A percentile compares a stretch with the other conserved stretches of the same genome.
Conservation (phyloP, 2,329 filamentous ascomycete species). For the Trichothecium roseum region DNA sequence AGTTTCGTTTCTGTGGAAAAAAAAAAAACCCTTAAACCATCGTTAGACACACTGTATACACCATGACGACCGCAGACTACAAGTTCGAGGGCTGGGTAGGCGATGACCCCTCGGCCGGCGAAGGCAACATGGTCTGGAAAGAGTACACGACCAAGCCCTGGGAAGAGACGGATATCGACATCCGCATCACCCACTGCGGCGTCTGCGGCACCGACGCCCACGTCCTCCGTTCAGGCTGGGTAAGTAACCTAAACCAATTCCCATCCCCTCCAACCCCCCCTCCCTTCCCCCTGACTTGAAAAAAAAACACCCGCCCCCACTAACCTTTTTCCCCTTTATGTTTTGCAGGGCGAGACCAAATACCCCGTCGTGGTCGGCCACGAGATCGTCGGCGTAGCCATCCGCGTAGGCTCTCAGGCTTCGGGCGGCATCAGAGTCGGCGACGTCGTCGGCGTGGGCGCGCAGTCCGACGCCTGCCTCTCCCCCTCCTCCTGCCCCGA, state of each 20-base stretch:
- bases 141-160: constrained; percentile 50
- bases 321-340: constrained; percentile 18
- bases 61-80: constrained; percentile 24
- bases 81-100: constrained; percentile 43
- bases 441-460: constrained; percentile 49
- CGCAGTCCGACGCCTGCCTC: constrained; percentile 42
- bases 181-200: constrained; percentile 53
- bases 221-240: constrained; percentile 42
- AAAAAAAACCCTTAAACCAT: too few species aligned
- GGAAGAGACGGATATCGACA: constrained; percentile 54
- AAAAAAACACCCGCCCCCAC: constrained; percentile 7
- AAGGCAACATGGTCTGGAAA: constrained; percentile 42
- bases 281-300: background rate
- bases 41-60: too few species aligned
- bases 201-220: constrained; percentile 53
- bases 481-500: constrained; percentile 22
- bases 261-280: background rate
- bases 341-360: background rate
- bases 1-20: too few species aligned
- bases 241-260: constrained; percentile 22
- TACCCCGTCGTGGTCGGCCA: constrained; percentile 40
- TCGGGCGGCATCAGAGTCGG: constrained; percentile 37
- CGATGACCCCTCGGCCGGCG: constrained; percentile 21
- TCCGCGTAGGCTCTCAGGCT: constrained; percentile 29
- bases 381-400: constrained; percentile 47